These are phyloP conservation scores for Zalaria obscura DNA, from an alignment of 2,329 filamentous ascomycete genomes.

Conservation along the genomic window DNA sequence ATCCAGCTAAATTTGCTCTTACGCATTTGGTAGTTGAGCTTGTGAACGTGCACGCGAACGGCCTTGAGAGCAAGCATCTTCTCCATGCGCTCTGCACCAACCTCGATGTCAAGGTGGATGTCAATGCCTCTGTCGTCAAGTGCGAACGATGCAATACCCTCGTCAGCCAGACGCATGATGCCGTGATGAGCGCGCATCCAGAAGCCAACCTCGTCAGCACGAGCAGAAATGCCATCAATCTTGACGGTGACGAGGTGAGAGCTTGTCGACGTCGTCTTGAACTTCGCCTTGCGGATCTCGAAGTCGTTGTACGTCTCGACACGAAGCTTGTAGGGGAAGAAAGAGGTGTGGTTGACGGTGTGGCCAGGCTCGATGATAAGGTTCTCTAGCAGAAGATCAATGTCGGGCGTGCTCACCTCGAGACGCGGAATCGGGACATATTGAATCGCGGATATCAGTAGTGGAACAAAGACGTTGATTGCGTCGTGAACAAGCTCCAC, in stretches of 20 bases:
- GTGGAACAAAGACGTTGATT: constrained; percentile 67
- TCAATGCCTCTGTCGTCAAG: constrained; percentile 82
- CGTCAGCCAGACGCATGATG: constrained; percentile 59
- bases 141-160: constrained; percentile 73
- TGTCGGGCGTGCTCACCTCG: constrained; percentile 70
- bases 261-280: constrained; percentile 53
- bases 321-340: constrained; percentile 72
- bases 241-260: constrained; percentile 60
- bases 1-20: constrained; percentile 65
- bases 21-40: constrained; percentile 64
- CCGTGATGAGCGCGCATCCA: constrained; percentile 71
- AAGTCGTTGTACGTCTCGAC: constrained; percentile 76
- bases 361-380: constrained; percentile 77
- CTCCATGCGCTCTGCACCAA: constrained; percentile 64
- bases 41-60: constrained; percentile 73
- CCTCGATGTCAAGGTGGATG: constrained; percentile 69
- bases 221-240: constrained; percentile 67
- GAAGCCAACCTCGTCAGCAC: constrained; percentile 79
- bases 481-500: constrained; percentile 59
- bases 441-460: constrained; percentile 64
- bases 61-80: constrained; percentile 64
- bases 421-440: constrained; percentile 80
- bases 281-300: constrained; percentile 65
- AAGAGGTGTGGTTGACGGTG: constrained; percentile 74
- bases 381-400: constrained; percentile 81